These are phyloP conservation scores for Neofusicoccum cordaticola DNA, from an alignment of 2,329 filamentous ascomycete genomes.

Conservation along the genomic window DNA sequence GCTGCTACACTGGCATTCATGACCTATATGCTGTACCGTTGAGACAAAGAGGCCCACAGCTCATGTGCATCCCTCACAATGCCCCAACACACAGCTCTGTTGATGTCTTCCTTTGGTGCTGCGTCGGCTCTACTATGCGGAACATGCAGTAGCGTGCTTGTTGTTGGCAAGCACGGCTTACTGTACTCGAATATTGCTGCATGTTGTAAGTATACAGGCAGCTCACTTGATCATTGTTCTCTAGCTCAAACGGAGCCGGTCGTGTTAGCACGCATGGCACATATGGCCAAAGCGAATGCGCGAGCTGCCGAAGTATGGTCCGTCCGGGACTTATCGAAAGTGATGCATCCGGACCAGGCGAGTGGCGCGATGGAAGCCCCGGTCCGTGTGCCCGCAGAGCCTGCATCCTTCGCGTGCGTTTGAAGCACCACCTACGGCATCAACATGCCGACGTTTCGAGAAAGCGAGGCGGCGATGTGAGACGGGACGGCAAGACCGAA, in stretches of 20 bases:
- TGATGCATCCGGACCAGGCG: background rate
- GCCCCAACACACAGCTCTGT: too few relatives aligned
- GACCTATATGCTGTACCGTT: background rate
- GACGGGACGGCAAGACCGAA: background rate
- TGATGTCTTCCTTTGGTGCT: too few relatives aligned
- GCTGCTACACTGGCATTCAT: background rate
- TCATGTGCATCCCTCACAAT: background rate
- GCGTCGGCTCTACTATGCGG: too few relatives aligned
- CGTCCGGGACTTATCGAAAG: background rate
- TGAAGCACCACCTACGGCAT: background rate
- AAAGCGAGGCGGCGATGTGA: background rate
- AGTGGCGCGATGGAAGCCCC: background rate
- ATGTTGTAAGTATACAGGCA: too few relatives aligned
- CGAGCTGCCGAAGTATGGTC: too few relatives aligned
- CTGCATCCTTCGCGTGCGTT: background rate
- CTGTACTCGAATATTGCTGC: too few relatives aligned
- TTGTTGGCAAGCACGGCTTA: too few relatives aligned
- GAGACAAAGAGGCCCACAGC: background rate
- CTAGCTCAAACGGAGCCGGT: too few relatives aligned
- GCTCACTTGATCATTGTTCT: too few relatives aligned
- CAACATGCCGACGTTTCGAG: background rate
- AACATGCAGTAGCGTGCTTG: too few relatives aligned
- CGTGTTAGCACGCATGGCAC: too few relatives aligned
- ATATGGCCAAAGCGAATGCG: too few relatives aligned
- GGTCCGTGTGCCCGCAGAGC: background rate